These are phyloP conservation scores for Endogone sp. DNA, from an alignment of 192 early-diverging fungal genomes.

Conservation along the genomic window DNA sequence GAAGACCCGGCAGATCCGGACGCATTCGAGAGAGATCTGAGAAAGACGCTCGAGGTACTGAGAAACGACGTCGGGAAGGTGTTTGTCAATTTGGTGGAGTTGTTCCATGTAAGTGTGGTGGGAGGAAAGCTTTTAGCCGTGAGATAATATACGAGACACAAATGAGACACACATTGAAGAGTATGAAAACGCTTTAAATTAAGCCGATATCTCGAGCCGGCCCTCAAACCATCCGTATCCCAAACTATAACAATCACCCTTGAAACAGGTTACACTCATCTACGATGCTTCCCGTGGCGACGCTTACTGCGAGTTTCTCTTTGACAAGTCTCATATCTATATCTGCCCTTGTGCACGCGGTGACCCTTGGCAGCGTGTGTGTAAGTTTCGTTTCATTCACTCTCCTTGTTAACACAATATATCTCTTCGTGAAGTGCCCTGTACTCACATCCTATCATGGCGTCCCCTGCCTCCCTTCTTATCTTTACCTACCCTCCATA, in stretches of 20 bases:
- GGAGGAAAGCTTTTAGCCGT: neutral
- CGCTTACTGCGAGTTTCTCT: conserved; percentile 44
- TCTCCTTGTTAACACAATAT: no score
- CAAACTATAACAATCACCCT: no score
- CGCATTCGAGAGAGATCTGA: conserved; percentile 35
- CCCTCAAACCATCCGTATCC: no score
- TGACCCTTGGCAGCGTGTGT: conserved; percentile 30
- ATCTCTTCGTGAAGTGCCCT: no score
- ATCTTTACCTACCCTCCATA: neutral
- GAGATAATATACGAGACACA: neutral
- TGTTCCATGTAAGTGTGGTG: conserved; percentile 39
- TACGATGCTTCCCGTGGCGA: conserved; percentile 47
- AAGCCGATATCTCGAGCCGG: no score
- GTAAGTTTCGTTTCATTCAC: conserved; percentile 20
- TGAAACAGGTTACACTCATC: conserved; percentile 32
- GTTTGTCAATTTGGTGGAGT: conserved; percentile 48
- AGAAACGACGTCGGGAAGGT: conserved; percentile 32
- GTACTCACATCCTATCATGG: no score
- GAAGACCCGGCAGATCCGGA: conserved; percentile 36
- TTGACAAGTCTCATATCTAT: conserved; percentile 38
- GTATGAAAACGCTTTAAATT: no score
- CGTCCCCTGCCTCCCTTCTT: neutral
- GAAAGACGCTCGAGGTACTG: conserved; percentile 27
- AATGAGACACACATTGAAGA: no score
- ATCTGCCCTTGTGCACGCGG: conserved; percentile 44